phyloP scores from a whole-genome alignment of 768 basidiomycete genomes.

The Psilocybe sp. region DNA sequence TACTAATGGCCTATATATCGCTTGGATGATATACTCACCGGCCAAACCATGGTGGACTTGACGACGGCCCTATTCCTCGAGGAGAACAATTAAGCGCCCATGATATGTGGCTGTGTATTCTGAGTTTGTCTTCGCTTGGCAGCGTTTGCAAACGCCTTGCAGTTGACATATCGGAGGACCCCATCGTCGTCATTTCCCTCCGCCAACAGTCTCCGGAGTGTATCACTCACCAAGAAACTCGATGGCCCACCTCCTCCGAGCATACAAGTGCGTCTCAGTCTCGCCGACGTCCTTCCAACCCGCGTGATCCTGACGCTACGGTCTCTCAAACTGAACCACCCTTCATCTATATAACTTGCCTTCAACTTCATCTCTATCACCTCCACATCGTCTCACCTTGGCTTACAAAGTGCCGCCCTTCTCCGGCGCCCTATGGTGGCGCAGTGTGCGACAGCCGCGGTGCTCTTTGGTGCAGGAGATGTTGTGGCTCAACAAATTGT shows the following conservation, averaged over 20 bases:
- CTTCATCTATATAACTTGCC: background rate
- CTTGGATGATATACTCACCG: no score
- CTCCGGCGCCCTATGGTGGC: slow-evolving; percentile 59
- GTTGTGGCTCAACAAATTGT: slow-evolving; percentile 84
- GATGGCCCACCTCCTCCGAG: slow-evolving; percentile 4
- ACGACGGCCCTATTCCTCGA: no score
- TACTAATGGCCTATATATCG: no score
- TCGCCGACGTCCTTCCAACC: background rate
- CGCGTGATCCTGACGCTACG: background rate
- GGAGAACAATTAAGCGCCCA: no score
- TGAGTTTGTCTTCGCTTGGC: no score
- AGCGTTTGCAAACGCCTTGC: no score
- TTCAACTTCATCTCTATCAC: background rate
- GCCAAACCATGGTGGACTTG: no score
- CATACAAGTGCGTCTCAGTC: slow-evolving; percentile 3
- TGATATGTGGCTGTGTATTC: no score
- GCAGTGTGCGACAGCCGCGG: slow-evolving; percentile 61
- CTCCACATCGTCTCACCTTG: background rate
- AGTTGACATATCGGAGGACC: no score
- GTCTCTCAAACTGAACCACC: background rate
- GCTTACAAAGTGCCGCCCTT: slow-evolving; percentile 47
- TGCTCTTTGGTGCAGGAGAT: slow-evolving; percentile 75
- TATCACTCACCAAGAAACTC: background rate
- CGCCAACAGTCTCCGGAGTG: background rate
- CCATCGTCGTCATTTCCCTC: no score